Evolutionary conservation across 345 rosid genomes (phyloP), one percentile per base, ranked within the genome.

Genomic region (Laguncularia racemosa): DNA sequence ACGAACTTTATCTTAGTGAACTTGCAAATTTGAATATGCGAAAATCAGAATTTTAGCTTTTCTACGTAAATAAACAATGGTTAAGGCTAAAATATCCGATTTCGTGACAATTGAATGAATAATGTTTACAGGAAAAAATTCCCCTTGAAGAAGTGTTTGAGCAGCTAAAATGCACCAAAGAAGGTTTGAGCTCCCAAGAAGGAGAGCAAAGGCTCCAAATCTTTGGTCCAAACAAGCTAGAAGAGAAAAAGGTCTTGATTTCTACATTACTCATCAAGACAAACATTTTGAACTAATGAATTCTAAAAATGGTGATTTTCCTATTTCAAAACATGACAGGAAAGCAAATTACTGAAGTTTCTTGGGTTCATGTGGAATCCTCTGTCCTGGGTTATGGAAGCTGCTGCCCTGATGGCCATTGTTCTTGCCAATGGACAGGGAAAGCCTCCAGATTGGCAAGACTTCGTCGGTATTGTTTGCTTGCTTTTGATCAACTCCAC

Each of bases 81-180:
- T 38, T 51, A 3, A 6, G n/a, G 16, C 15, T 15, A 28, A 7
- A 14, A 33, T 11, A 4, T 51, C 16, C 14, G 14, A n/a, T 13
- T 50, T 50, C 1, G 12, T 50, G 52, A 20, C 52, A 16, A 44
- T 21, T 15, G 50, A 23, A 18, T 46, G 13, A 48, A 13, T 20
- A 33, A 13, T 20, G 16, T 45, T 49, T 56, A n/a, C 56, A 77
- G 81, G 81, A 77, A 64, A 62, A 68, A 16, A 73, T 77, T 60
- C 81, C 75, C n/a, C 52, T 77, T n/a, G 81, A 73, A 26, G 81
- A 77, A 67, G 81, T 77, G 72, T 77, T 77, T 47, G 73, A 73
- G 73, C 81, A 77, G 53, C 67, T 77, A 61, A 73, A 77, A 77
- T 77, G 81, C 48, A 70, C 78, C 57, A 44, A 23, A 33, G 67